Base-by-base conservation (phyloP, 2,329 filamentous ascomycete species). In the Exserohilum turcica region DNA sequence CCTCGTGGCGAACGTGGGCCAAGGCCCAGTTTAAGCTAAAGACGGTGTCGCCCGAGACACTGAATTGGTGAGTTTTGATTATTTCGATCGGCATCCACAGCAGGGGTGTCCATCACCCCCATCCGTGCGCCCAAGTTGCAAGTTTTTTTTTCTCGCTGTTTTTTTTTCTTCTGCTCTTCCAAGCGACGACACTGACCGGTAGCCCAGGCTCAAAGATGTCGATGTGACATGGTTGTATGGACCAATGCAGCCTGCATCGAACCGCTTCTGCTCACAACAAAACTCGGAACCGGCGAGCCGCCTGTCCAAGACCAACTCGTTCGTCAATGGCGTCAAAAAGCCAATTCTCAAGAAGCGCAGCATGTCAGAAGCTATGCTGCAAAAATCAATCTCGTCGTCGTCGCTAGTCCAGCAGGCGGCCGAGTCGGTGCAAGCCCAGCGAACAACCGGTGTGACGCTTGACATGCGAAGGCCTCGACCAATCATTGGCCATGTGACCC, bases 151-250 rank as follows among this genome's bases (percentile, higher is more conserved):
- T 40, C 37, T 40, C n/a, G n/a, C n/a, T 24, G 40, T 52, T 51
- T 51, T 44, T 42, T 58, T 51, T 38, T 10, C 36, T 42, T n/a
- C n/a, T n/a, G n/a, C n/a, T n/a, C n/a, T n/a, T n/a, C n/a, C 24
- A 29, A 37, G 46, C n/a, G 36, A 32, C 44, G 18, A 19, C 37
- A 51, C 74, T 79, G 63, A 80, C 61, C 4, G 35, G 40, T 45
- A 44, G 44, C 31, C 40, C 66, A 96, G 92, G 92, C 81, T 97
- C 55, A 99, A 97, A 74, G 94, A 97, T 67, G 94, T 90, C 73
- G 93, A 99, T 74, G 92, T 97, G 28, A 97, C 93, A 39, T 99
- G 93, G 94, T 81, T 99, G 1, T 99, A 97, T 69, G 94, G 94
- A 0, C 94, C 94, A 10, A 77, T 97, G 43, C 93, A 96, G 72